These are phyloP conservation scores for Alternaria ventricosa DNA, from an alignment of 2,329 filamentous ascomycete species.

Conservation along the genomic window DNA sequence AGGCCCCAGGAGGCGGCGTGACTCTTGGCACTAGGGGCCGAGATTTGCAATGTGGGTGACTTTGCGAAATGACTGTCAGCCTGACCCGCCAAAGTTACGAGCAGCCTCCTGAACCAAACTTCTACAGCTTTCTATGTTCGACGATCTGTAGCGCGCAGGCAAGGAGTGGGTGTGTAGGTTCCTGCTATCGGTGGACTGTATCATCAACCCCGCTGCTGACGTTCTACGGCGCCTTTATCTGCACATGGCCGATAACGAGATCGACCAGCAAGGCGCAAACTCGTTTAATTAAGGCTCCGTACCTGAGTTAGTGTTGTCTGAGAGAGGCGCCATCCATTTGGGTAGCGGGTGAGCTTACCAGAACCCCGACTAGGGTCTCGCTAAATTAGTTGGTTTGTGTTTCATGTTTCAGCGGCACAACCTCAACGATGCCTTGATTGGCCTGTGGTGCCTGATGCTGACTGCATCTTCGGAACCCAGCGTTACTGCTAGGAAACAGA, in stretches of 20 bases:
- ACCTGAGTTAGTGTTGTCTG: slow-evolving; percentile 39
- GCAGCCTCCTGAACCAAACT: slow-evolving; percentile 11
- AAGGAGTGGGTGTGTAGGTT: slow-evolving; percentile 1
- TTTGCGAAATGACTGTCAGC: slow-evolving; percentile 17
- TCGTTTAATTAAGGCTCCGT: slow-evolving; percentile 38
- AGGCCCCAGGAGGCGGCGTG: slow-evolving; percentile 6
- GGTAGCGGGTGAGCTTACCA: slow-evolving; percentile 28
- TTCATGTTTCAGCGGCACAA: slow-evolving; percentile 37
- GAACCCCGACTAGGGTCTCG: slow-evolving; percentile 20
- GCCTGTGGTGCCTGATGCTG: slow-evolving; percentile 27
- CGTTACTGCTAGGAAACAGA: slow-evolving; percentile 22
- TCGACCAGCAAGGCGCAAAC: slow-evolving; percentile 2
- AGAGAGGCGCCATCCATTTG: slow-evolving; percentile 27
- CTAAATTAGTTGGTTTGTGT: slow-evolving; percentile 34
- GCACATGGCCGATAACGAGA: slow-evolving; percentile 11
- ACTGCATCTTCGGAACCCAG: slow-evolving; percentile 27
- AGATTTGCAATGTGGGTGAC: slow-evolving; percentile 12
- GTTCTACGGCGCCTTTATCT: slow-evolving; percentile 13
- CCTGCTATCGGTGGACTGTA: not conserved
- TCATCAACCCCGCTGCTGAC: slow-evolving; percentile 11
- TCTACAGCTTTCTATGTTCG: not conserved
- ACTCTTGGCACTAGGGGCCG: slow-evolving; percentile 24
- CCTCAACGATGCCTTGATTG: slow-evolving; percentile 28
- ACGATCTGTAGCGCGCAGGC: slow-evolving; percentile 6
- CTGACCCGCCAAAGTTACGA: slow-evolving; percentile 12